These are phyloP conservation scores for Knufia petricola DNA, from an alignment of 2,329 filamentous ascomycete genomes.

Conservation along the genomic window DNA sequence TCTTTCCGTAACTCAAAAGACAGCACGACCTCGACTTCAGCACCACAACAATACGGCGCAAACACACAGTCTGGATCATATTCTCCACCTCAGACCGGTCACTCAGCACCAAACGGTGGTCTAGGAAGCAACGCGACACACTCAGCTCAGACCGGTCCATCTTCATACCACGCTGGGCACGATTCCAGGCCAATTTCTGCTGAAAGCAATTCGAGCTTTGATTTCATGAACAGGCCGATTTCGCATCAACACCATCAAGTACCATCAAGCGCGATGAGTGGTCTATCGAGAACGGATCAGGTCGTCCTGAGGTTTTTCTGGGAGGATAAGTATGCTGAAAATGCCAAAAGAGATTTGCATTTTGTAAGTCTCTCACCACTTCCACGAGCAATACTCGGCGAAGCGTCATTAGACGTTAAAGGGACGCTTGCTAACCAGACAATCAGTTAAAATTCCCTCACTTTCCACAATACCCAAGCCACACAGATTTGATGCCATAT, in stretches of 20 bases:
- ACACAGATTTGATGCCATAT: conserved; percentile 20
- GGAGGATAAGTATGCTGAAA: conserved; percentile 21
- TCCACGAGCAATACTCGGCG: background rate
- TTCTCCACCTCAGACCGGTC: background rate
- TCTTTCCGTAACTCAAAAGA: background rate
- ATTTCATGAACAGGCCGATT: conserved; percentile 19
- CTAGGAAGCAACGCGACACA: background rate
- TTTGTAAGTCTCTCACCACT: conserved; percentile 19
- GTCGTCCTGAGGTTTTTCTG: conserved; percentile 23
- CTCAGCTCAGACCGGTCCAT: too few species aligned
- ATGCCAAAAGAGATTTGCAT: conserved; percentile 20
- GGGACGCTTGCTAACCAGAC: background rate
- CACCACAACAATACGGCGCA: background rate
- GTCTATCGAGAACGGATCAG: conserved; percentile 21
- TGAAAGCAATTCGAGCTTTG: conserved; percentile 19
- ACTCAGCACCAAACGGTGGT: conserved; percentile 4
- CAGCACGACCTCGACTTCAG: background rate
- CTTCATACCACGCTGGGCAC: background rate
- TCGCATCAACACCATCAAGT: conserved; percentile 10
- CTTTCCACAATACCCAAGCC: conserved; percentile 17
- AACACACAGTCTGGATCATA: background rate
- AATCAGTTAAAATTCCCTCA: conserved; percentile 21
- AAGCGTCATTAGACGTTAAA: background rate
- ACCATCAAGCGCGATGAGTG: conserved; percentile 11
- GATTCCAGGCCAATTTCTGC: conserved; percentile 18